Evolutionary conservation across 495 filamentous ascomycete species (phyloP).

Genomic region (Xylaria castorea): DNA sequence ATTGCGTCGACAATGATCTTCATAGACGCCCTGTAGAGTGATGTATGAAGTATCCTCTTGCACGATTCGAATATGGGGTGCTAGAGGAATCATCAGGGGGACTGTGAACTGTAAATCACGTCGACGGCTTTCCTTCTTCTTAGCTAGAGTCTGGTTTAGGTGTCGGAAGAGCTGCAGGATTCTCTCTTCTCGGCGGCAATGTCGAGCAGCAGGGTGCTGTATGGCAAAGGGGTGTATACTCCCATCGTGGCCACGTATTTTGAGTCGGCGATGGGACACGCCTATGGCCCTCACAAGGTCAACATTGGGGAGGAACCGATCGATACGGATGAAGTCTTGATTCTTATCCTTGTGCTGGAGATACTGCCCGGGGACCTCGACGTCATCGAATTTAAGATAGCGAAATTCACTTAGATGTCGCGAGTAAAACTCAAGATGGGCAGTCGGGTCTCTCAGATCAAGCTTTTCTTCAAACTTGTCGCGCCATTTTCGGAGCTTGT

Average conservation of each 20-base stretch:
- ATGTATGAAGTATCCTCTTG: slow-evolving; percentile 96
- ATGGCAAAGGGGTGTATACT: slow-evolving; percentile 94
- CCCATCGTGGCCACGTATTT: slow-evolving; percentile 97
- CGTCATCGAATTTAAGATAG: slow-evolving; percentile 97
- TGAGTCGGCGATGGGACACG: slow-evolving; percentile 87
- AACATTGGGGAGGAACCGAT: slow-evolving; percentile 92
- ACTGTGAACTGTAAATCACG: slow-evolving; percentile 96
- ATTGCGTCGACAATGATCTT: slow-evolving; percentile 89
- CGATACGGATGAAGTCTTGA: slow-evolving; percentile 94
- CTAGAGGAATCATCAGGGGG: slow-evolving; percentile 91
- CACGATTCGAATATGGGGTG: slow-evolving; percentile 90
- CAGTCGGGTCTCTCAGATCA: slow-evolving; percentile 75
- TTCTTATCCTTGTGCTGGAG: slow-evolving; percentile 97
- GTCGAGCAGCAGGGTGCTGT: slow-evolving; percentile 89
- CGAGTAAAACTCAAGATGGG: slow-evolving; percentile 80
- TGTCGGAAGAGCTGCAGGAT: slow-evolving; percentile 98
- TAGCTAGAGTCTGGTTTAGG: slow-evolving; percentile 87
- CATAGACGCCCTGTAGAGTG: slow-evolving; percentile 89
- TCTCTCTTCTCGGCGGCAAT: slow-evolving; percentile 91
- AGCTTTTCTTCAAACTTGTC: slow-evolving; percentile 98
- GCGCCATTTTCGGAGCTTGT: slow-evolving; percentile 93
- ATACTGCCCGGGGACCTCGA: slow-evolving; percentile 97
- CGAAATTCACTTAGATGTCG: slow-evolving; percentile 93
- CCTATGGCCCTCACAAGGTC: slow-evolving; percentile 88
- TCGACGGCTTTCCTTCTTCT: slow-evolving; percentile 91